phyloP scores from a whole-genome alignment of 2,329 filamentous ascomycete species.

The Ceratocystis ficicola region DNA sequence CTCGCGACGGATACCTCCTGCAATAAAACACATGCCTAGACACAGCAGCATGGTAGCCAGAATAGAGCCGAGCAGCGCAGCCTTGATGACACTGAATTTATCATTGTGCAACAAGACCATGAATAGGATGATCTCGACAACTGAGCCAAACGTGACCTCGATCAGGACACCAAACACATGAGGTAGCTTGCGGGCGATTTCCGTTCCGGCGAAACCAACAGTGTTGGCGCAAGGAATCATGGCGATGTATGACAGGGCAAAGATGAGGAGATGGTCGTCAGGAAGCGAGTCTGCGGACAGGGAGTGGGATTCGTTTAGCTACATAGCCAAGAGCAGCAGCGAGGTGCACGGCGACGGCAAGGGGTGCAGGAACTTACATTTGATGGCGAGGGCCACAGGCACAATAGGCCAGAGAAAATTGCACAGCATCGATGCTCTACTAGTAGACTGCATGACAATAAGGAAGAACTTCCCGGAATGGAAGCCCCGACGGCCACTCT shows the following conservation, averaged over 20 bases:
- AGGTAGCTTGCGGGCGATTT: constrained; percentile 67
- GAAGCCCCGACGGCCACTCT: constrained; percentile 36
- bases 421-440: constrained; percentile 35
- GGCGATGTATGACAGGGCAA: constrained; percentile 38
- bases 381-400: constrained; percentile 35
- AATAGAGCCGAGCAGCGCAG: constrained; percentile 72
- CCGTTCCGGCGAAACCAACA: constrained; percentile 41
- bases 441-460: constrained; percentile 35
- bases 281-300: constrained; percentile 27
- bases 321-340: not conserved
- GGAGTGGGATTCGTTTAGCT: not conserved
- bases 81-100: constrained; percentile 61
- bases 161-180: constrained; percentile 55
- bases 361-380: constrained; percentile 10
- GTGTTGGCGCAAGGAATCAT: constrained; percentile 40
- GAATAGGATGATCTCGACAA: constrained; percentile 75
- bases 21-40: constrained; percentile 67
- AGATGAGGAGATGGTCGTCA: constrained; percentile 34
- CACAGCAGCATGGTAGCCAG: constrained; percentile 72
- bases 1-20: constrained; percentile 56
- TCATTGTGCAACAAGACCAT: constrained; percentile 53
- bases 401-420: constrained; percentile 41
- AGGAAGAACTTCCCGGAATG: constrained; percentile 33
- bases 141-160: constrained; percentile 50
- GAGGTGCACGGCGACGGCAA: not conserved